phyloP scores from a whole-genome alignment of 2,329 filamentous ascomycete species.

The Ophiostoma ulmi region DNA sequence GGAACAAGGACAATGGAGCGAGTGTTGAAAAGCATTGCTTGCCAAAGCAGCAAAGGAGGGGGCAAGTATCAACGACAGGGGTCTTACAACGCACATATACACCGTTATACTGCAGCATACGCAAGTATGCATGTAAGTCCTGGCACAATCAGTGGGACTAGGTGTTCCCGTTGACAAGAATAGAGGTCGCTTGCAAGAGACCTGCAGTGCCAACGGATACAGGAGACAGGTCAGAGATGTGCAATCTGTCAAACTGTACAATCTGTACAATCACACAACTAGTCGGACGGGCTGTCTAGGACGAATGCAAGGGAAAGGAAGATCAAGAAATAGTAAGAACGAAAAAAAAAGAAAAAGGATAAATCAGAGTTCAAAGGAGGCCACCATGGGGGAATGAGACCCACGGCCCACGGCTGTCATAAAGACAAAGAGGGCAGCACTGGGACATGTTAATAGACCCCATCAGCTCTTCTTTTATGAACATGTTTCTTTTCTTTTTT shows the following conservation, averaged over 20 bases:
- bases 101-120: background rate
- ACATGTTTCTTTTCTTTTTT: conserved; percentile 14
- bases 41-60: background rate
- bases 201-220: conserved; percentile 3
- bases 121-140: background rate
- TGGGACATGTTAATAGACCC: conserved; percentile 10
- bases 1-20: background rate
- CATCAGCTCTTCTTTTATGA: conserved; percentile 10
- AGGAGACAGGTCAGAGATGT: background rate
- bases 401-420: background rate
- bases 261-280: background rate
- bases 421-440: conserved; percentile 10
- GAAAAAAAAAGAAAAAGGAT: conserved; percentile 5
- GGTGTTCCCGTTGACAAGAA: background rate
- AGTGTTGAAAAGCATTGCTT: background rate
- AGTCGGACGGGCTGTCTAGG: background rate
- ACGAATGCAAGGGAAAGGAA: conserved; percentile 8
- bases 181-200: background rate
- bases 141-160: background rate
- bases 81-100: background rate
- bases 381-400: background rate
- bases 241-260: background rate
- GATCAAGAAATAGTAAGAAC: background rate
- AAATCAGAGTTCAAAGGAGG: background rate
- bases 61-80: conserved; percentile 7